Evolutionary conservation across 1,139 yeast species (phyloP), one percentile per base, ranked within the genome.

Genomic region (Candida tunisiensis): DNA sequence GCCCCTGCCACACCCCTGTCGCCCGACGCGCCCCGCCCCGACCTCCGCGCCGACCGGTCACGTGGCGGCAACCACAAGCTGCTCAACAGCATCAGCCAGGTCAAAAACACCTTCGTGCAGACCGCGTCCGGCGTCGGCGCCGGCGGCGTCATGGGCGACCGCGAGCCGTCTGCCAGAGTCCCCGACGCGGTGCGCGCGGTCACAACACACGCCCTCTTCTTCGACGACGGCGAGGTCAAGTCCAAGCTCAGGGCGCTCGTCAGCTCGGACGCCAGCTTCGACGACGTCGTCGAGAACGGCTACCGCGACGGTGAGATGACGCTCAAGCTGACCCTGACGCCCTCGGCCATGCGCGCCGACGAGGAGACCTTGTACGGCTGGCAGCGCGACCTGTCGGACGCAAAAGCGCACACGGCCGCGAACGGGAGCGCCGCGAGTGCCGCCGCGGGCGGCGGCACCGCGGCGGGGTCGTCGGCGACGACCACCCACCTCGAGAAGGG

Each of bases 241-340:
- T 28, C 31, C 8, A 38, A 39, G 31, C 38, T 45, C 16, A 32
- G 34, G 8, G 35, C 44, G 24, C 35, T 45, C 22, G 28, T 32
- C 16, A 29, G 33, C 9, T 36, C 44, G 2, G 33, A 35, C 11
- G 21, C 25, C 16, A 35, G 31, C 23, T 45, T 46, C 23, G 49
- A 45, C 29, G 49, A 45, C 27, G 30, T 46, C 17, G 28, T 44
- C 12, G 49, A 45, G 29, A 34, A 36, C 23, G 51, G 51, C 15
- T 46, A 45, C 34, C 50, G 49, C 6, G 24, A 30, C n/a, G 34
- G 51, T 3, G 50, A 45, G 23, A 42, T 42, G 47, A 45, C 51
- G 4, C 41, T 46, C 25, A 45, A 44, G 27, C 34, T 46, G 25
- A 46, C 51, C 11, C 35, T 46, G 12, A 42, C 49, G 13, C 51